A percentile compares a stretch with the other conserved stretches of the same genome.
Conservation (phyloP, 2,329 filamentous ascomycete species). For the Fusarium euwallaceae region DNA sequence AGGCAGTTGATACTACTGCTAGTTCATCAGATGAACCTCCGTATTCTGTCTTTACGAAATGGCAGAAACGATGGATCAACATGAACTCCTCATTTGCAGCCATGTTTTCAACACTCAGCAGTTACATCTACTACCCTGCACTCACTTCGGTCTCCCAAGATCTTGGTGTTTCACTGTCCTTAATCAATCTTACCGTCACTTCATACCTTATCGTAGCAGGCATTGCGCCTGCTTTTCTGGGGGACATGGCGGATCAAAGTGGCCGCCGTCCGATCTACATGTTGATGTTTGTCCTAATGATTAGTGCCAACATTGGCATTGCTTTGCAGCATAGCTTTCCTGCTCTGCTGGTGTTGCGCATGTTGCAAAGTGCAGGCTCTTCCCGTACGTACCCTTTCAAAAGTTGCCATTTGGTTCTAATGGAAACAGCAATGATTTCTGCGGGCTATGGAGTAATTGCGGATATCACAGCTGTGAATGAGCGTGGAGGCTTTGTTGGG, state of each 20-base stretch:
- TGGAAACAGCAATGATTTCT: neutral
- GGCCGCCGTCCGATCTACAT: slow-evolving; percentile 69
- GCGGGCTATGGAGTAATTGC: slow-evolving; percentile 19
- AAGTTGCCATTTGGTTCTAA: neutral
- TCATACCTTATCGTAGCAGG: slow-evolving; percentile 24
- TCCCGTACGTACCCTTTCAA: neutral
- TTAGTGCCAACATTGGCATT: slow-evolving; percentile 52
- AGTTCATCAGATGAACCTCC: neutral
- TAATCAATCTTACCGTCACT: slow-evolving; percentile 27
- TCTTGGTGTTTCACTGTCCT: slow-evolving; percentile 3
- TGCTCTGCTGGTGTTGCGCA: slow-evolving; percentile 3
- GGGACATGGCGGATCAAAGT: slow-evolving; percentile 66
- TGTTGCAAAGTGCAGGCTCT: slow-evolving; percentile 7
- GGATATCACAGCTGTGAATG: slow-evolving; percentile 17
- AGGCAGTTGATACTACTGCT: neutral
- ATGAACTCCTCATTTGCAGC: neutral
- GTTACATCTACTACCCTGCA: slow-evolving; percentile 25
- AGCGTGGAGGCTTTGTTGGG: slow-evolving; percentile 17
- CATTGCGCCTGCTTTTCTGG: slow-evolving; percentile 47
- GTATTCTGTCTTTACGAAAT: neutral
- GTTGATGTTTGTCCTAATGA: slow-evolving; percentile 63
- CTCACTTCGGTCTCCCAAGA: neutral
- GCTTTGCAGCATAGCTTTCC: slow-evolving; percentile 3
- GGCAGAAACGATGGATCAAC: neutral
- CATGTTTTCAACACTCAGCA: slow-evolving; percentile 24